Evolutionary conservation across 805 yeast species (phyloP), one percentile per base, ranked within the genome.

Genomic region (Schwanniomyces sp.): DNA sequence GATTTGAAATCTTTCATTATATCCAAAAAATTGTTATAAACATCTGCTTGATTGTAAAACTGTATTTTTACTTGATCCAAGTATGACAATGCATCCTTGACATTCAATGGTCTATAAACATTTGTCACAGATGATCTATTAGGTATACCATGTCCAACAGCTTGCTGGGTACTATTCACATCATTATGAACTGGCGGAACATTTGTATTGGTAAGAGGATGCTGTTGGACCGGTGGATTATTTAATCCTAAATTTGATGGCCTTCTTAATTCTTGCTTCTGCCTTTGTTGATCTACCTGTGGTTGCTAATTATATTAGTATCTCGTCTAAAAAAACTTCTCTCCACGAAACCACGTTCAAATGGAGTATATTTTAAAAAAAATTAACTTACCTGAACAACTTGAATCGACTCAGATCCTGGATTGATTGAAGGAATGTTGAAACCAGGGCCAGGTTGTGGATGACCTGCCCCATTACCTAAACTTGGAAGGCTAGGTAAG

Each of bases 1-100:
- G 95, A 86, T 74, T 95, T 95, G 74, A 94, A 95, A 64, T 95
- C 99, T 73, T 95, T 95, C 99, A 94, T 94, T 54, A 94, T 92
- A 64, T 94, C 99, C 61, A 94, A 77, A 61, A 95, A 94, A 66
- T 88, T 91, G 67, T 94, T 94, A 75, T 94, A 94, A 38, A 94
- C 96, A 59, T 91, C 97, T 0, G 98, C 95, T 69, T 92, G 96
- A 54, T 84, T 80, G 66, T 81, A 86, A 69, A 94, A 94, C 65
- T 91, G 97, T 42, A 86, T 80, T 68, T 94, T 94, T 44, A 94
- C 99, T 69, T 91, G 96, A 64, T 95, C 99, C 56, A 94, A 79
- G 63, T 95, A 94, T 8, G 96, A 84, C 54, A 94, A 75, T 5
- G 99, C 99, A 67, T 94, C 99, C 63, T 89, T 90, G 43, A 94